Conservation (phyloP, 108 stramenopile genomes). For the Skeletonema costatum region DNA sequence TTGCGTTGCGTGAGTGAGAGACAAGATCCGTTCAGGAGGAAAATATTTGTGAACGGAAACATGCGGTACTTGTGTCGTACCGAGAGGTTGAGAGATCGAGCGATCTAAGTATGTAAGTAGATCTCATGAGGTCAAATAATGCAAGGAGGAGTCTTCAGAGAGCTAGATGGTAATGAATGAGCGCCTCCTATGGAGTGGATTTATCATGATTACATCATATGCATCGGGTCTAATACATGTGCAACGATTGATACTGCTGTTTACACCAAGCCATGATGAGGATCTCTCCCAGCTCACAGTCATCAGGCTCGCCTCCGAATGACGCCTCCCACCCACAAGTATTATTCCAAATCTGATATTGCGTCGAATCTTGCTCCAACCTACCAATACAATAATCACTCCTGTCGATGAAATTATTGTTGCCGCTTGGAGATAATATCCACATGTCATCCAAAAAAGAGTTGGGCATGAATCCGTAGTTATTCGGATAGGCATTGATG, state of each 20-base stretch:
- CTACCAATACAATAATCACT: slow-evolving; percentile 21
- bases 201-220: too few species aligned
- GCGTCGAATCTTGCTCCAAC: slow-evolving; percentile 3
- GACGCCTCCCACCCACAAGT: slow-evolving; percentile 20
- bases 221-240: slow-evolving; percentile 9
- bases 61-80: too few species aligned
- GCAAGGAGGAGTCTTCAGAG: too few species aligned
- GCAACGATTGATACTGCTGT: slow-evolving; percentile 33
- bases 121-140: too few species aligned
- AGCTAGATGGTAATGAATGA: too few species aligned
- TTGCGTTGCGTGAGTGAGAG: too few species aligned
- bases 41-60: too few species aligned
- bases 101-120: too few species aligned
- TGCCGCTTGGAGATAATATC: slow-evolving; percentile 17
- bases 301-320: background rate
- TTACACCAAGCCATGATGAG: slow-evolving; percentile 21
- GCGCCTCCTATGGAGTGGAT: background rate
- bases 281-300: slow-evolving; percentile 15
- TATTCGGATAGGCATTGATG: slow-evolving; percentile 16
- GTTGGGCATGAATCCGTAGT: slow-evolving; percentile 29
- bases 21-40: too few species aligned
- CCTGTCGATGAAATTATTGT: background rate
- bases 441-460: slow-evolving; percentile 43
- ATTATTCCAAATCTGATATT: slow-evolving; percentile 15
- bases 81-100: too few species aligned